Evolutionary conservation across 2,329 filamentous ascomycete species (phyloP).

Genomic region (Talaromyces sp.): DNA sequence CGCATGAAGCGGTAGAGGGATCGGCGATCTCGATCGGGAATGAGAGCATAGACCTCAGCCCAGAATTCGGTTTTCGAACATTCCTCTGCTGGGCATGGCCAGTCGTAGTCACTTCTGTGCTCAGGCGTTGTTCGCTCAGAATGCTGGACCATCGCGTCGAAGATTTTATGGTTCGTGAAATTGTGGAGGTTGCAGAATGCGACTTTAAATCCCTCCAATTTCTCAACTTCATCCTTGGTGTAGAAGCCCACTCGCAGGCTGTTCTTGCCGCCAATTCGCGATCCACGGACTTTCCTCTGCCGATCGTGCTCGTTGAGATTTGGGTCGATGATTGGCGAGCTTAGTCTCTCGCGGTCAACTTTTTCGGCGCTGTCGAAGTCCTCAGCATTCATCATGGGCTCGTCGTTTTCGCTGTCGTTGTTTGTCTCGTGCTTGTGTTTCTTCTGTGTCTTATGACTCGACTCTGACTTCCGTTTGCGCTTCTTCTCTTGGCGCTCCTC

Average conservation of each 20-base stretch:
- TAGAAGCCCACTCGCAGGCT: slow-evolving; percentile 35
- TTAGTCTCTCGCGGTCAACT: neutral
- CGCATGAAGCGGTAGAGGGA: slow-evolving; percentile 48
- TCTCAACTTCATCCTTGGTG: slow-evolving; percentile 31
- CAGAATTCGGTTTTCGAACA: slow-evolving; percentile 41
- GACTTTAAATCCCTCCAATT: slow-evolving; percentile 37
- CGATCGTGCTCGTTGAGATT: neutral
- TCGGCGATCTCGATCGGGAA: slow-evolving; percentile 41
- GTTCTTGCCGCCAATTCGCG: slow-evolving; percentile 12
- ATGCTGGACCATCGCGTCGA: slow-evolving; percentile 40
- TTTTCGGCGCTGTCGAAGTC: neutral
- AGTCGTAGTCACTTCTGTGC: slow-evolving; percentile 18
- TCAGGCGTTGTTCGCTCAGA: slow-evolving; percentile 18
- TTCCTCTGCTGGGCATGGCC: slow-evolving; percentile 22
- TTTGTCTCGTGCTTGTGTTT: slow-evolving; percentile 6
- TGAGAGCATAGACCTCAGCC: slow-evolving; percentile 34
- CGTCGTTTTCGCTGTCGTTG: slow-evolving; percentile 8
- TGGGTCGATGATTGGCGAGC: neutral
- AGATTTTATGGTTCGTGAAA: slow-evolving; percentile 19
- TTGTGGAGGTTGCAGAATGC: slow-evolving; percentile 36
- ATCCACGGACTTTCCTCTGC: slow-evolving; percentile 9
- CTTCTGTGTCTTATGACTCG: slow-evolving; percentile 13
- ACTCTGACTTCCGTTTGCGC: slow-evolving; percentile 30
- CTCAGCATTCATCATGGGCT: neutral
- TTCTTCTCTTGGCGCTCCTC: slow-evolving; percentile 24